Conservation (phyloP, 768 basidiomycete genomes). For the Boletus subparvulus region DNA sequence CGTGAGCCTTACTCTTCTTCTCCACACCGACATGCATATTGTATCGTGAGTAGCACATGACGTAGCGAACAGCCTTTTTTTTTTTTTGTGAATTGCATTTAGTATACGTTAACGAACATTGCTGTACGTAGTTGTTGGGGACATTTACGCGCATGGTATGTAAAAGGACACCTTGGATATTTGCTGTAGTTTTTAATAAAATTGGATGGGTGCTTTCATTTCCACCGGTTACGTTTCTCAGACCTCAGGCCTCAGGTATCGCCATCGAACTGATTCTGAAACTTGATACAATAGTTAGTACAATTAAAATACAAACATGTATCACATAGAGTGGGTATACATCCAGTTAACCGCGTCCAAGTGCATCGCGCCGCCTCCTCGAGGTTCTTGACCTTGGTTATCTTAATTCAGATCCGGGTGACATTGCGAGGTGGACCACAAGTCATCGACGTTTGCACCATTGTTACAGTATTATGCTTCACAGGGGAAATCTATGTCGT, state of each 20-base stretch:
- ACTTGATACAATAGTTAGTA: not conserved
- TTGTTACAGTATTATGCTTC: conserved; percentile 14
- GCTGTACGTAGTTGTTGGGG: not conserved
- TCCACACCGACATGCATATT: not conserved
- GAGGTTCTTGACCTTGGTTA: conserved; percentile 17
- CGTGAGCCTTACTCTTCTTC: conserved; percentile 2
- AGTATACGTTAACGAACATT: not conserved
- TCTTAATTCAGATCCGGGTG: conserved; percentile 24
- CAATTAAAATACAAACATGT: conserved; percentile 6
- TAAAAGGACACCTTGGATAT: not conserved
- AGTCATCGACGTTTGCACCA: conserved; percentile 4
- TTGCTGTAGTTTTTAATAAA: not conserved
- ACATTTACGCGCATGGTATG: not conserved
- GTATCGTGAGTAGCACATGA: conserved; percentile 11
- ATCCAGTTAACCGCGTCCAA: not conserved
- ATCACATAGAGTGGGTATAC: not conserved
- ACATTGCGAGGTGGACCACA: not conserved
- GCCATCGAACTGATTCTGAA: not conserved
- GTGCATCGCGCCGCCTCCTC: not conserved
- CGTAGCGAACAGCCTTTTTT: not conserved
- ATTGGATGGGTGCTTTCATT: not conserved
- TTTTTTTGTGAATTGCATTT: conserved; percentile 4
- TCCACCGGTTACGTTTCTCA: not conserved
- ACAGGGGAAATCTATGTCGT: conserved; percentile 11
- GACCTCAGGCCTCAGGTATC: not conserved